Base-by-base conservation (phyloP, 2,329 filamentous ascomycete species). In the Sclerotinia minor region DNA sequence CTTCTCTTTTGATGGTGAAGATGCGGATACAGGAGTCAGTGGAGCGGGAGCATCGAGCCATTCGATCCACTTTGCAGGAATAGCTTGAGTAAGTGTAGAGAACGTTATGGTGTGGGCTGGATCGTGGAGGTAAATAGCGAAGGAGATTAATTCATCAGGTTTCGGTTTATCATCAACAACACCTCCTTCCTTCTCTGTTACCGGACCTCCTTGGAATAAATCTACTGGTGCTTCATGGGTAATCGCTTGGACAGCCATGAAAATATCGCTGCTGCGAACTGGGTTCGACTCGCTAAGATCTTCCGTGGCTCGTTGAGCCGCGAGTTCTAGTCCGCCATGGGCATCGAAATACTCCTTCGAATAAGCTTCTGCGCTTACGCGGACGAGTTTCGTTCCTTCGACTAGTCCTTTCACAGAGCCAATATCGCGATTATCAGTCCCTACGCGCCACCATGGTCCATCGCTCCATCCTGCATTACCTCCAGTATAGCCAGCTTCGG, bases 361-460 rank as follows among this genome's bases (percentile, higher is more conserved):
- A 77, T 97, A 97, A 29, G 88, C 87, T 79, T 99, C 95, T 13
- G 94, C 95, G 75, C 89, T 92, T 57, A 92, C 95, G 57, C 94
- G 88, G 69, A 91, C 94, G 35, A 99, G 87, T 80, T 98, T 97
- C 26, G 92, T 96, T 68, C 92, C 95, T 78, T 96, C 94, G 17
- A 89, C 84, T 0, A 95, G 80, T 17, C 95, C 94, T 71, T 88
- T 89, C 61, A 98, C 89, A 1, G 90, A 82, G 64, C 92, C 91
- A 9, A 98, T 83, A 74, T 92, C 92, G 67, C 95, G 89, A 67
- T 89, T 85, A 29, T 84, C 81, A 76, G 84, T 86, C 60, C 81
- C 83, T 78, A 88, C 88, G 72, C 94, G 87, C 94, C 95, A 99
- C 95, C 95, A 99, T 3, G 95, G 95, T 0, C 95, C 95, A 75